Evolutionary conservation across 73 alveolate genomes (phyloP), one percentile per base, ranked within the genome.

Genomic region (Effrenium voratum): DNA sequence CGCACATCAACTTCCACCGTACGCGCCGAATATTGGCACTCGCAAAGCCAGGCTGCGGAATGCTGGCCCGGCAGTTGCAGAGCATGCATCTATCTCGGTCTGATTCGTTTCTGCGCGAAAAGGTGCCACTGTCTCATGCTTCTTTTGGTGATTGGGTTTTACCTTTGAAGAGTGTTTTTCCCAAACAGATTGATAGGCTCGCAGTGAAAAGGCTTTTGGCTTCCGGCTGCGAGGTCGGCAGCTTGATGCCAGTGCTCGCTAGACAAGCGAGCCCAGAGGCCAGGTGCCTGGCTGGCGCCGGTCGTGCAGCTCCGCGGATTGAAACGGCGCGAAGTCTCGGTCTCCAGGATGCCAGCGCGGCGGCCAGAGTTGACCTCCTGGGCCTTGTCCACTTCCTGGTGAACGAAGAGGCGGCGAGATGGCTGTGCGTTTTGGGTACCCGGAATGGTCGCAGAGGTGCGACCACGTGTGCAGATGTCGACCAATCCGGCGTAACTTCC

Each of bases 381-480:
- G 97, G 97, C 55, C 52, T 92, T 49, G 92, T 92, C 49, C 98
- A 92, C 92, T 92, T 92, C 75, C 85, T 92, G 82, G 97, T 90
- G 77, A 90, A 90, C 66, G 97, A 90, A 75, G 97, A 90, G 97
- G 97, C 80, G n/a, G 15, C 36, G 49, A 3, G 28, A 50, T 5
- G 49, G 63, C 19, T 52, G 8, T 8, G 63, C 19, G 8, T 19
- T n/a, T n/a, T n/a, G n/a, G n/a, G n/a, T n/a, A n/a, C n/a, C n/a
- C n/a, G n/a, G n/a, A n/a, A n/a, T n/a, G n/a, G n/a, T n/a, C n/a
- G n/a, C n/a, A n/a, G n/a, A n/a, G n/a, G n/a, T n/a, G n/a, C n/a
- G n/a, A n/a, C n/a, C n/a, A n/a, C n/a, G n/a, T n/a, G n/a, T n/a
- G n/a, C n/a, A n/a, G n/a, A n/a, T n/a, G n/a, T n/a, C n/a, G n/a